Evolutionary conservation across 139 green algal genomes (phyloP), one percentile per base, ranked within the genome.

Genomic region (Chlorella sp.): DNA sequence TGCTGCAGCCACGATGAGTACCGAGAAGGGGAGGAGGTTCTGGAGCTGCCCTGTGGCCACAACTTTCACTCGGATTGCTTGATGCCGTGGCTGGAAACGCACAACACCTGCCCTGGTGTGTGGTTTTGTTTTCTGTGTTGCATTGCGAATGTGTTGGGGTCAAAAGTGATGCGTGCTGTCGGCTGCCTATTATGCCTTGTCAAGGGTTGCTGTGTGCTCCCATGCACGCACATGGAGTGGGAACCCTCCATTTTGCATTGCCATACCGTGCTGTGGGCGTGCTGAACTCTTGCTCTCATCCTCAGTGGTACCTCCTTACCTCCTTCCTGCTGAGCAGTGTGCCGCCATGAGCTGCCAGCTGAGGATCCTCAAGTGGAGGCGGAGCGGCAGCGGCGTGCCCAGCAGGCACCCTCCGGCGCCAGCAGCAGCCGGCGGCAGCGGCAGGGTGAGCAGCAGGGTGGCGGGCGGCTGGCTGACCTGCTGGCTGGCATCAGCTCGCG

Each of bases 1-100:
- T 44, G 16, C 32, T 62, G 76, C 76, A 82, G 76, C 60, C 87
- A 91, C 65, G 86, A 90, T 41, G 80, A 87, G 38, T 90, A 88
- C 69, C 39, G 30, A 7, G 60, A 69, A 34, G 71, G 68, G 23
- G 79, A 90, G 32, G 83, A 88, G 69, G 87, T 91, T n/a, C 26
- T 90, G 64, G 85, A 92, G 75, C 78, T 92, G 76, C 86, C 83
- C 34, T 92, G 89, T 79, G 26, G 38, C 12, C 89, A 92, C 70
- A 60, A 57, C 69, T 92, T 88, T 38, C 89, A 92, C 78, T n/a
- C 28, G 12, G 78, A 88, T 64, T 92, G 89, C 80, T 30, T 92
- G 25, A 41, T 89, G 63, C 89, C 84, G 15, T 92, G 89, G 88
- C 87, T 92, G 44, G 78, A 88, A 36, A 73, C 65, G n/a, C 88